Percentiles rank a stretch among this genome's conserved stretches.
These are phyloP conservation scores for Domatiomyces globalis DNA, from an alignment of 2,329 filamentous ascomycete species.

Conservation along the genomic window DNA sequence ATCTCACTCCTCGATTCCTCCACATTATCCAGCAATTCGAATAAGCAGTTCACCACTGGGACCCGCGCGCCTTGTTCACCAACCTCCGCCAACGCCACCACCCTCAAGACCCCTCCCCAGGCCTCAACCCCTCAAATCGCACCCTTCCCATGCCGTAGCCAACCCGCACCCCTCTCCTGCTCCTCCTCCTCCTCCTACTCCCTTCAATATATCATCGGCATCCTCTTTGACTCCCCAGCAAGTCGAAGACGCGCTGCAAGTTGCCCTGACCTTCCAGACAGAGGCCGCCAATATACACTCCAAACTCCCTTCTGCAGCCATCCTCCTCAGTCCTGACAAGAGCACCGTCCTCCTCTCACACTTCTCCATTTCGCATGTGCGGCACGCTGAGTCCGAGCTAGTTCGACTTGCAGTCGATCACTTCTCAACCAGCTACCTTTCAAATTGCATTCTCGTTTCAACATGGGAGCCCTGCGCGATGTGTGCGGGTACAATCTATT, in stretches of 20 bases:
- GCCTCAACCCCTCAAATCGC: conserved; percentile 1
- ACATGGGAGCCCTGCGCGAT: conserved; percentile 45
- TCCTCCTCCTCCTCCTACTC: too few species aligned
- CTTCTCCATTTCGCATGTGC: conserved; percentile 39
- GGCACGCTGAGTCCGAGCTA: conserved; percentile 39
- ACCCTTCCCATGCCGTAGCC: conserved; percentile 1
- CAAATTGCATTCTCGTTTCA: conserved; percentile 36
- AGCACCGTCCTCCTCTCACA: conserved; percentile 35
- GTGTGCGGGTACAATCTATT: conserved; percentile 36
- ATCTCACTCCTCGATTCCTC: background rate
- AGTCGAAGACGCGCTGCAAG: conserved; percentile 27
- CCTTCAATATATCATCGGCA: background rate
- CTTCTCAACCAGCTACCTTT: conserved; percentile 36
- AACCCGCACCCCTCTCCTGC: background rate
- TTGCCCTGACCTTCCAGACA: conserved; percentile 31
- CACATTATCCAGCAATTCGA: background rate
- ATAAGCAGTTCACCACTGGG: background rate
- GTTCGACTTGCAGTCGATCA: conserved; percentile 37
- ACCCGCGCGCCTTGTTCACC: background rate
- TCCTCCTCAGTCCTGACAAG: conserved; percentile 38
- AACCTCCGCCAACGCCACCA: background rate
- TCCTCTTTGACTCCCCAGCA: conserved; percentile 25
- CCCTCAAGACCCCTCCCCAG: background rate
- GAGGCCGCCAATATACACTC: conserved; percentile 29
- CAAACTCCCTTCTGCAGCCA: conserved; percentile 38